Base-by-base conservation (phyloP, 2,329 filamentous ascomycete genomes). In the Teratosphaeria viscida region DNA sequence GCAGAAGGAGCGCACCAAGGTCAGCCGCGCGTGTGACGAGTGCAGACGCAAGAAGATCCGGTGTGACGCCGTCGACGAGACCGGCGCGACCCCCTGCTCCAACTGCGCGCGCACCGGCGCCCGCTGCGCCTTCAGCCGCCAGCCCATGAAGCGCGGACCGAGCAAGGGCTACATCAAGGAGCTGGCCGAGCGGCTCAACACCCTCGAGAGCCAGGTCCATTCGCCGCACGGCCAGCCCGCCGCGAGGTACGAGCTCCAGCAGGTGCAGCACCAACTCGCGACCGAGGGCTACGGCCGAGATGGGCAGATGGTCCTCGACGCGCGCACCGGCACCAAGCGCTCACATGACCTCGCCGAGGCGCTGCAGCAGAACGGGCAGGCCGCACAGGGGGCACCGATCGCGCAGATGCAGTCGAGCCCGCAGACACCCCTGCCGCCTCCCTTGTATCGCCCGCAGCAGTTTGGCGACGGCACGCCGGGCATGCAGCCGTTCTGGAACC, bases 111-210 rank as follows among this genome's bases (percentile, higher is more conserved):
- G 90, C 57, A 86, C 89, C 7, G 82, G 83, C n/a, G 82, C 85
- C n/a, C 78, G 79, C 26, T 96, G 91, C 74, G 81, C 91, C 23
- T 96, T 95, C 71, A 95, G 89, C 73, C 83, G 91, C 56, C 86
- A 94, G 58, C 90, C 90, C 0, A 89, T 94, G 80, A 95, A 73
- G 67, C 61, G 71, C 49, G 90, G 91, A 1, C 90, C 91, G 2
- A 94, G 88, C 70, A 96, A 95, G 81, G 91, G 91, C 16, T 95
- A 95, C 68, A 96, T 96, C 72, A 95, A 95, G 71, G 90, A 95
- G 72, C 81, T 96, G 26, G 90, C 90, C 27, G 90, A 95, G 70
- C 81, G 91, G 29, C 85, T 96, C 61, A 85, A 92, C 67, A 86
- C 83, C 52, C 86, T 96, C 54, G 91, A 95, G 71, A 88, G 86